Evolutionary conservation across 257 asterid genomes (phyloP).

Genomic region (Solanum paucissectum): DNA sequence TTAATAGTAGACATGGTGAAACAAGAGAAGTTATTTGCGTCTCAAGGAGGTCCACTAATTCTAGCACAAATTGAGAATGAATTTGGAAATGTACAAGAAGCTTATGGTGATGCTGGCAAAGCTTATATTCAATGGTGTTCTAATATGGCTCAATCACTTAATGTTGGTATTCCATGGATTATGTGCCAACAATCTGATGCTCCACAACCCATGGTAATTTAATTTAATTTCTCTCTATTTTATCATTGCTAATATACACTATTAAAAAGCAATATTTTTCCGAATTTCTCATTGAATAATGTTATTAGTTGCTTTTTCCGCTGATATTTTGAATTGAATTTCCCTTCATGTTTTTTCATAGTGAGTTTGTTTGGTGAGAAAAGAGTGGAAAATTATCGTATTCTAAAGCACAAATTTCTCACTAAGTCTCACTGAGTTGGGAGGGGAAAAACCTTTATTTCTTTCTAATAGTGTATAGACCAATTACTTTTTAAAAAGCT

Average conservation of each 20-base stretch:
- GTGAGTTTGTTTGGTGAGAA: too few relatives aligned
- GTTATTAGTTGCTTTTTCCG: too few relatives aligned
- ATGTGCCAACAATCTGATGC: conserved; percentile 81
- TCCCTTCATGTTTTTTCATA: too few relatives aligned
- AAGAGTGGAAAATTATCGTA: too few relatives aligned
- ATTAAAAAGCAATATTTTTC: background rate
- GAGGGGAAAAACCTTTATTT: background rate
- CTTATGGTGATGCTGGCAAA: conserved; percentile 64
- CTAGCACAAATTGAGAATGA: conserved; percentile 81
- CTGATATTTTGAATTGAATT: background rate
- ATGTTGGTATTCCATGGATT: conserved; percentile 78
- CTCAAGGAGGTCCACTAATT: conserved; percentile 88
- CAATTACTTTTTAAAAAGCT: too few relatives aligned
- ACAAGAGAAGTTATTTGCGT: conserved; percentile 60
- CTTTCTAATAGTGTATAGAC: background rate
- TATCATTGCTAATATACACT: background rate
- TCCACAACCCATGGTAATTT: conserved; percentile 46
- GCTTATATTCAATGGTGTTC: conserved; percentile 63
- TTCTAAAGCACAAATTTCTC: background rate
- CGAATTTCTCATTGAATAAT: background rate
- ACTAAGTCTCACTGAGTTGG: background rate
- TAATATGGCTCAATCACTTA: conserved; percentile 39
- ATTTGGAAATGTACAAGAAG: conserved; percentile 45
- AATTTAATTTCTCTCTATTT: background rate
- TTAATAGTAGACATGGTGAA: conserved; percentile 58